Evolutionary conservation across 345 rosid species (phyloP), one percentile per base, ranked within the genome.

Genomic region (Iberis pinnata): DNA sequence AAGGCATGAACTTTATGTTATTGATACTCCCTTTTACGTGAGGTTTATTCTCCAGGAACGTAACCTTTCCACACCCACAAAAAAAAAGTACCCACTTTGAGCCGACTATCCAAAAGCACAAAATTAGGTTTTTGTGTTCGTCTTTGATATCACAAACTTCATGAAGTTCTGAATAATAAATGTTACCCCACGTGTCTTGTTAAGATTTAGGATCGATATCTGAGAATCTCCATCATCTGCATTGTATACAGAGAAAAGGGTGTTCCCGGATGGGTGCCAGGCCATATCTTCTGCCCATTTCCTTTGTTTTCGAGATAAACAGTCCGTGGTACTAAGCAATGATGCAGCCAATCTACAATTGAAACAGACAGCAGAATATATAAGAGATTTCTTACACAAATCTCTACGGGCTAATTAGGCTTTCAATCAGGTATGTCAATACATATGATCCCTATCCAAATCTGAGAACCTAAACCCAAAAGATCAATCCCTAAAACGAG

Each of bases 211-310:
- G 39, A 87, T 49, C 4, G 98, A 84, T 67, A 90, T 80, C 74
- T 90, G 98, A 63, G 88, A 79, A 63, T 90, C 96, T 8, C 80
- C 81, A 40, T 74, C 72, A 60, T 90, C 96, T 29, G 92, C 96
- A 60, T 73, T 74, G 61, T 84, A 84, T 52, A 67, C 78, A 57
- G 71, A 76, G 56, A 84, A 69, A 49, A 90, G 62, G 65, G 82
- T 76, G 73, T 80, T 61, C 63, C 98, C 96, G 1, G 66, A 60
- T 36, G 96, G 98, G 63, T 87, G 95, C 98, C 96, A 90, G 16
- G 87, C 82, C 50, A 84, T 68, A 71, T 90, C 98, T 78, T 90
- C 98, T 35, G 86, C 95, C 96, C 98, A 90, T 72, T 88, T 84
- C 70, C 85, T 78, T 56, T 82, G 80, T 66, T 66, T 62, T 25